Evolutionary conservation across 495 filamentous ascomycete species (phyloP), one percentile per base, ranked within the genome.

Genomic region (Penicillium cataractarum): DNA sequence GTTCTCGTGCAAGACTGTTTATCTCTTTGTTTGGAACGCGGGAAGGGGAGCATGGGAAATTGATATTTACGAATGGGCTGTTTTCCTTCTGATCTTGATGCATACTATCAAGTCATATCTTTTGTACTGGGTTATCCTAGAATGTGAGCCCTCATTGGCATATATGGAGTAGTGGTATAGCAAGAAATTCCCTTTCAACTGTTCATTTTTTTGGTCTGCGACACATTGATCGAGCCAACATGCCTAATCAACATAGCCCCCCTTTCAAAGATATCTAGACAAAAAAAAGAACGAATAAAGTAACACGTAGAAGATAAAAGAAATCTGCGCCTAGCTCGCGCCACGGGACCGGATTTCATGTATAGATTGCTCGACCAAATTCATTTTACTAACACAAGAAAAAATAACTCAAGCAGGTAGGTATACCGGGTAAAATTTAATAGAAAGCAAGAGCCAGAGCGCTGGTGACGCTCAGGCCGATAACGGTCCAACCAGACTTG

Each of bases 401-500:
- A 74, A 42, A 21, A 55, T 17, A 56, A 56, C 74, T 68, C 68
- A 61, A 65, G 60, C 62, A 66, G 64, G 57, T 71, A 63, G 55
- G 61, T 19, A 26, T 17, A 57, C n/a, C n/a, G n/a, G n/a, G n/a
- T 33, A 37, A 42, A 62, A 73, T 67, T 76, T 74, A 85, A 60
- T 83, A 58, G 65, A 86, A 75, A 66, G 87, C 88, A 75, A 95
- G 80, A 51, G 69, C 80, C 55, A 88, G 58, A 49, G 90, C 86
- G 61, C 82, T 84, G 6, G 89, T 78, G 3, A 86, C 66, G 63
- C 85, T 91, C 63, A 87, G 71, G 10, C 86, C 92, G 66, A 96
- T 82, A 24, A 93, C 85, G 35, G 82, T 76, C 85, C 89, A 95
- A 58, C 93, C 94, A 3, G 84, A 87, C 77, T 83, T 82, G 64